Evolutionary conservation across 2,329 filamentous ascomycete species (phyloP), one percentile per base, ranked within the genome.

Genomic region (Alternaria sp.): DNA sequence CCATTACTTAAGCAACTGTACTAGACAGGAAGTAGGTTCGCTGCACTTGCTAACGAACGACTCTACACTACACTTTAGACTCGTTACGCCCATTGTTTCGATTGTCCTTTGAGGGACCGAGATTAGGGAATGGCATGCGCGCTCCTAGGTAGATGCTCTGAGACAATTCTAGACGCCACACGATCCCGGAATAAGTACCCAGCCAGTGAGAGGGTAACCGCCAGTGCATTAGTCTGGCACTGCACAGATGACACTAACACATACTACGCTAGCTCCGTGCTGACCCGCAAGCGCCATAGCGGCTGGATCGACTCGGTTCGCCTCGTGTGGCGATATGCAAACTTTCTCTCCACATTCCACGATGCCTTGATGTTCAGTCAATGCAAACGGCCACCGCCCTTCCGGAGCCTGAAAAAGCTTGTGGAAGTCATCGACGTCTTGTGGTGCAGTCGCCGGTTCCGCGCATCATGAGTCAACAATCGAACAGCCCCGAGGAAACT

Each of bases 271-370:
- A 58, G 56, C 49, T 21, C 14, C 33, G 9, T 42, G 39, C 33
- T 33, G 50, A 21, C 44, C 39, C 44, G 29, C 46, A 7, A 37
- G 46, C 8, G 26, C 21, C 17, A 26, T 41, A 14, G 45, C 39
- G 23, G 34, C 29, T 39, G 53, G 28, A 36, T 60, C 53, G 34
- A 60, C 46, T 51, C 34, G 24, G 11, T 26, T 56, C 54, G 42
- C 41, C 33, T 51, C 36, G 37, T 41, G 58, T 53, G 49, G 58
- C 58, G 44, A 57, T 23, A 42, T 23, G 58, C 54, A 60, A 60
- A 60, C 58, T 60, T 55, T 34, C 57, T 33, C 42, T 36, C 40
- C 40, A 28, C 40, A 29, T 51, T 50, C 50, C 50, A 54, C 56
- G 45, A 33, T 31, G 45, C 21, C 26, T 33, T 42, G 36, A 36